Conservation (phyloP, 2,329 filamentous ascomycete species). For the Fragosphaeria purpurea region DNA sequence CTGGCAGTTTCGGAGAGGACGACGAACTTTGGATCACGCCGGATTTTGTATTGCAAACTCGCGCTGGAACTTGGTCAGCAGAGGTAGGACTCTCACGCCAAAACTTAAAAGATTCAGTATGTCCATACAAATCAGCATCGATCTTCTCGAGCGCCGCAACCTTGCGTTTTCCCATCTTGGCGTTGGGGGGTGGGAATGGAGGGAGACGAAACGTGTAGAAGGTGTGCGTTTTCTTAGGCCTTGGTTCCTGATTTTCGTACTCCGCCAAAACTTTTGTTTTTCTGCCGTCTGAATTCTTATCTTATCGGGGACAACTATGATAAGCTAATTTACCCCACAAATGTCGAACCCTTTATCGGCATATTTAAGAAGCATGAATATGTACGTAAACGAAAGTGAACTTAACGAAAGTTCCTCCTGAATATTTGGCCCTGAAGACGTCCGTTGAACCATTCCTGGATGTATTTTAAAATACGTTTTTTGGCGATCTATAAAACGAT, state of each 20-base stretch:
- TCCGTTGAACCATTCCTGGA: too few species aligned
- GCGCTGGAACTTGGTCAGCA: constrained; percentile 42
- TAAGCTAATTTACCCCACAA: too few species aligned
- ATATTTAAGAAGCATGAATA: too few species aligned
- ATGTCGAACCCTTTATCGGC: too few species aligned
- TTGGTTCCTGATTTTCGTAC: constrained; percentile 1
- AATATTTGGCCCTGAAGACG: too few species aligned
- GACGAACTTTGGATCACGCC: constrained; percentile 55
- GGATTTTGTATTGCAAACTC: constrained; percentile 85
- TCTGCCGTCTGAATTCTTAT: background rate
- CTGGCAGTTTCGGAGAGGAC: too few species aligned
- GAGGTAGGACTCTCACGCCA: background rate
- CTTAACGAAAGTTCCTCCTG: too few species aligned
- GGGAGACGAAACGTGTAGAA: background rate
- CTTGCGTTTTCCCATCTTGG: constrained; percentile 71
- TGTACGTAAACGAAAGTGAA: too few species aligned
- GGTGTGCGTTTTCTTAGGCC: background rate
- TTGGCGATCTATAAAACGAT: too few species aligned
- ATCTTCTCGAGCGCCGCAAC: constrained; percentile 90
- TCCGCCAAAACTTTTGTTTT: background rate
- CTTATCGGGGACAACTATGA: constrained; percentile 1
- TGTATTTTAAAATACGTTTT: too few species aligned
- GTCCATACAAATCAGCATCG: constrained; percentile 62
- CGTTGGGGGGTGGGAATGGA: too few species aligned
- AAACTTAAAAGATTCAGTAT: background rate